phyloP scores from a whole-genome alignment of 2,329 filamentous ascomycete species.

The Ophiostoma pallidulum region DNA sequence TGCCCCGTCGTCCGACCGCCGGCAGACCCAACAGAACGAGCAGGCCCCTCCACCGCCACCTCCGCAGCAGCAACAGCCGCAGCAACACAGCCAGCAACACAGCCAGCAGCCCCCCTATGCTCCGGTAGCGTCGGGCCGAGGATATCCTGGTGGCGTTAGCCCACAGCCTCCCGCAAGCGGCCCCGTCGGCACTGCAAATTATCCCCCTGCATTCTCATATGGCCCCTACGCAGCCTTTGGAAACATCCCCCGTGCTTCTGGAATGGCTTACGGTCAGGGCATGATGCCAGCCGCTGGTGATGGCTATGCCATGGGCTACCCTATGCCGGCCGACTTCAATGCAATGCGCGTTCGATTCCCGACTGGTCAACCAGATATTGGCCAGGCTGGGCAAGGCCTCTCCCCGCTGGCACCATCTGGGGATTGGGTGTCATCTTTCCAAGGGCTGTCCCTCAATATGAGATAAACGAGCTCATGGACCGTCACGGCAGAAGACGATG shows the following conservation, averaged over 20 bases:
- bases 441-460: slow-evolving; percentile 59
- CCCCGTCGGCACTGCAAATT: slow-evolving; percentile 21
- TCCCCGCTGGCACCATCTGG: slow-evolving; percentile 36
- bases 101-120: slow-evolving; percentile 4
- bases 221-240: slow-evolving; percentile 36
- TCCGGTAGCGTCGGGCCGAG: slow-evolving; percentile 5
- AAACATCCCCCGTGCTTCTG: slow-evolving; percentile 28
- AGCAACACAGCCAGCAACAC: slow-evolving; percentile 8
- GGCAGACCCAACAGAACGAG: slow-evolving; percentile 20
- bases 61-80: slow-evolving; percentile 8
- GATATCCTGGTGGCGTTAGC: slow-evolving; percentile 16
- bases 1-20: slow-evolving; percentile 38
- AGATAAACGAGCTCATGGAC: slow-evolving; percentile 12
- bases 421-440: slow-evolving; percentile 57
- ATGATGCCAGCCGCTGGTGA: slow-evolving; percentile 33
- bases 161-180: slow-evolving; percentile 7
- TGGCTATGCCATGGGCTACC: slow-evolving; percentile 31
- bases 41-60: slow-evolving; percentile 3
- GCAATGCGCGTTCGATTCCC: slow-evolving; percentile 39
- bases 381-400: slow-evolving; percentile 30
- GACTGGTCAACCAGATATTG: slow-evolving; percentile 26
- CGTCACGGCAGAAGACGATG: background rate
- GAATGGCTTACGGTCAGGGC: slow-evolving; percentile 29
- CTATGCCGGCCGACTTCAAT: slow-evolving; percentile 34
- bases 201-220: slow-evolving; percentile 23